Evolutionary conservation across 1,139 yeast species (phyloP).

Genomic region (Meyerozyma sp.): DNA sequence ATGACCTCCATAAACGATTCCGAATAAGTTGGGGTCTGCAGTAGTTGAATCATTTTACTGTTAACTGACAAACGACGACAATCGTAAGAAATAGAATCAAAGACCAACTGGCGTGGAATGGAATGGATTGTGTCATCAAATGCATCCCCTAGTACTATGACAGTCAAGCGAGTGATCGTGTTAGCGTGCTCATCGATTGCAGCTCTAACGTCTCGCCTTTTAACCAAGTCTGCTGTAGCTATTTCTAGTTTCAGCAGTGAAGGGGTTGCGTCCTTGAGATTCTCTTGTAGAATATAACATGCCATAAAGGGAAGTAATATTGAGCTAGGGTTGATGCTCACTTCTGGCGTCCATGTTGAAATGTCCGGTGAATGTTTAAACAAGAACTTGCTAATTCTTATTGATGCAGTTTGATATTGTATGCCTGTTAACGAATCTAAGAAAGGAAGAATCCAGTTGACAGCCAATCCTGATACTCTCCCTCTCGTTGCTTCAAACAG

Average conservation of each 20-base stretch:
- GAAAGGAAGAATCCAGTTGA: constrained; percentile 37
- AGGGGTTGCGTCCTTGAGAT: not conserved
- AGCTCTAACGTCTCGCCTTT: constrained; percentile 30
- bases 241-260: not conserved
- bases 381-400: constrained; percentile 33
- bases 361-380: constrained; percentile 14
- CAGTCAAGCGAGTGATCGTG: constrained; percentile 18
- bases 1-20: constrained; percentile 46
- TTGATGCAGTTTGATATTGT: constrained; percentile 37
- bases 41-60: constrained; percentile 37
- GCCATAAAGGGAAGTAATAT: not conserved
- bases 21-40: constrained; percentile 34
- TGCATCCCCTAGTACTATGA: not conserved
- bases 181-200: constrained; percentile 27
- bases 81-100: constrained; percentile 48
- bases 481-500: not conserved
- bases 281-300: not conserved
- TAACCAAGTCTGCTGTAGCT: constrained; percentile 15
- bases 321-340: not conserved
- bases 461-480: not conserved
- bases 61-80: constrained; percentile 50
- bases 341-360: not conserved
- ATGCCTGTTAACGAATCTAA: constrained; percentile 30
- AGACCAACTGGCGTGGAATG: not conserved
- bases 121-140: not conserved